Evolutionary conservation across 179 eudicot species (phyloP), one percentile per base, ranked within the genome.

Genomic region (Nepenthes alata): DNA sequence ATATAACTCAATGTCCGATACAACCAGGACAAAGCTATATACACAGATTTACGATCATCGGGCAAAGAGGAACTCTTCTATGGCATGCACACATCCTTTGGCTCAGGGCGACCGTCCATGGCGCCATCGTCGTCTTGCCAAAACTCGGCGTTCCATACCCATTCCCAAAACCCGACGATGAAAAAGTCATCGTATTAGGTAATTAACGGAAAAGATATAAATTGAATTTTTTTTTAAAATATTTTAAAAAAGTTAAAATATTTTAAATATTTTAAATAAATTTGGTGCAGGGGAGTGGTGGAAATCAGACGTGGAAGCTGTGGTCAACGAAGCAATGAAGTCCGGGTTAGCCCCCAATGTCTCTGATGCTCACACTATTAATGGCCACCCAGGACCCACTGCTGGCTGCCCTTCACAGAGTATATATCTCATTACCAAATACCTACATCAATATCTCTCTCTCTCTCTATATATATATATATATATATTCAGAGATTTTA

Each of bases 91-190:
- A 76, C 36, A 69, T 72, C 52, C 62, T 69, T 3, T 76, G 80
- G 80, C 74, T 76, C 1, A 72, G 80, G 53, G 80, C 80, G 1
- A 76, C 80, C 0, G 69, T 72, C 12, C 77, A 76, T 62, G 80
- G 80, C 16, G 77, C 74, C 5, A 69, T 76, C 54, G 74, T 76
- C 49, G 66, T 76, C 57, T 63, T 76, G 57, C 80, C 80, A 9
- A 69, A 72, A 12, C 72, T 6, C 5, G 72, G 72, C 1, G 74
- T 72, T 14, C 80, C 80, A 37, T 76, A 76, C 52, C 80, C 80
- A 37, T 76, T 76, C 53, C 80, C 80, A 3, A 69, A 55, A 37
- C 80, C 77, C 48, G 35, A 76, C 59, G 68, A 58, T 41, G 74
- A 76, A 14, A 25, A 47, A 11, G 58, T 68, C 7, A 51, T 76